phyloP scores from a whole-genome alignment of 2,329 filamentous ascomycete genomes.

The Ilyonectria mors-panacis region DNA sequence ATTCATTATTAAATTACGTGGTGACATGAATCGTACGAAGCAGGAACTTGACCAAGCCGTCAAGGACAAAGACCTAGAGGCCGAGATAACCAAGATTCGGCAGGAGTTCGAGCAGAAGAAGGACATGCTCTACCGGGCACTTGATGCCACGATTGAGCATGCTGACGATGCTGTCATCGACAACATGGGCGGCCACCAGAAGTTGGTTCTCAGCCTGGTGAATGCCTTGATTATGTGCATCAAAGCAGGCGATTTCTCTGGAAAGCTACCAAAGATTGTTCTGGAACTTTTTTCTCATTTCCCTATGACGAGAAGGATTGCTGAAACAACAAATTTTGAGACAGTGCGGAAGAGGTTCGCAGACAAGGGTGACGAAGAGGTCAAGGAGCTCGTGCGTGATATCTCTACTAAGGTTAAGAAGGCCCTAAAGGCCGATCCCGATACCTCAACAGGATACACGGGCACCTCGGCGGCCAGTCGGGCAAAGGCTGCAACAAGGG shows the following conservation, averaged over 20 bases:
- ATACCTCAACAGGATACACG: slow-evolving; percentile 55
- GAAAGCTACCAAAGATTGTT: slow-evolving; percentile 68
- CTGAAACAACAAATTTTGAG: slow-evolving; percentile 76
- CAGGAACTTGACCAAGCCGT: slow-evolving; percentile 60
- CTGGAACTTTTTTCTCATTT: slow-evolving; percentile 74
- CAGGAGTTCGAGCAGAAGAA: slow-evolving; percentile 61
- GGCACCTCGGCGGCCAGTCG: slow-evolving; percentile 58
- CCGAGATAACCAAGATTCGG: slow-evolving; percentile 56
- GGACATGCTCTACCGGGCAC: slow-evolving; percentile 64
- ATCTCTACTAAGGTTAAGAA: slow-evolving; percentile 67
- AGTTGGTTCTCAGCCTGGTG: slow-evolving; percentile 69
- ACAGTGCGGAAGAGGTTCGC: slow-evolving; percentile 74
- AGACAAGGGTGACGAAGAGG: slow-evolving; percentile 76
- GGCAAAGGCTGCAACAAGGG: slow-evolving; percentile 53
- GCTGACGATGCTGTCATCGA: slow-evolving; percentile 70
- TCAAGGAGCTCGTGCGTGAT: slow-evolving; percentile 72
- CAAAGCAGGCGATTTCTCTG: slow-evolving; percentile 66
- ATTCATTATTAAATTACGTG: slow-evolving; percentile 63
- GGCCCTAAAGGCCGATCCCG: slow-evolving; percentile 54
- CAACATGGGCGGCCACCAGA: slow-evolving; percentile 71
- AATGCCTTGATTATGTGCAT: slow-evolving; percentile 69
- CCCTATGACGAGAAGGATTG: slow-evolving; percentile 72
- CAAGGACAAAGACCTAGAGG: slow-evolving; percentile 58
- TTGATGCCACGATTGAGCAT: slow-evolving; percentile 68
- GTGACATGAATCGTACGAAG: slow-evolving; percentile 64